phyloP scores from a whole-genome alignment of 148 eudicot species.

The Chenopodium album region DNA sequence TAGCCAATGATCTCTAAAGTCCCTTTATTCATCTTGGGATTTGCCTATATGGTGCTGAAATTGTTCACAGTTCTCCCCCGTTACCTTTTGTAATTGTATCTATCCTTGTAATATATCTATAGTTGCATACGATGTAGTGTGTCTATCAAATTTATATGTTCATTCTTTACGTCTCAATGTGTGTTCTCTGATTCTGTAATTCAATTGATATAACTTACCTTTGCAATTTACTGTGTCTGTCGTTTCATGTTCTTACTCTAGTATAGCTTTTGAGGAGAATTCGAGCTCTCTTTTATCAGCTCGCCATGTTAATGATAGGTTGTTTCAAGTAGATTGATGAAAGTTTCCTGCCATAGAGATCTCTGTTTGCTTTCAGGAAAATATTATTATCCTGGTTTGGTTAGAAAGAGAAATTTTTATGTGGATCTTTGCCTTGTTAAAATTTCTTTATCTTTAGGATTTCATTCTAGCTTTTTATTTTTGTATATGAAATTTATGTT shows the following conservation, averaged over 20 bases:
- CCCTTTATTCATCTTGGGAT: constrained; percentile 14
- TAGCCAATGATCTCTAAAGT: constrained; percentile 23
- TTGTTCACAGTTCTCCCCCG: constrained; percentile 9
- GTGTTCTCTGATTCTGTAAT: background rate
- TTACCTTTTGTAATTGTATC: constrained; percentile 22
- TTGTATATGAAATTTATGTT: background rate
- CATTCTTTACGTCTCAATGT: constrained; percentile 13
- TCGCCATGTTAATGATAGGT: background rate
- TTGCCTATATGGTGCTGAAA: constrained; percentile 18
- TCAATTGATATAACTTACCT: background rate
- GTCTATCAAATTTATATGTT: background rate
- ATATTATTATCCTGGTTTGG: background rate
- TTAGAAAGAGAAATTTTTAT: background rate
- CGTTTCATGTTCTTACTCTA: background rate
- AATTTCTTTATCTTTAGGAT: background rate
- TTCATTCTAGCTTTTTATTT: background rate
- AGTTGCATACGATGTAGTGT: background rate
- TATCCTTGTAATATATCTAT: constrained; percentile 24
- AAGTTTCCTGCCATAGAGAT: background rate
- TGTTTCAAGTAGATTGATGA: background rate
- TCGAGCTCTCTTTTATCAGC: background rate
- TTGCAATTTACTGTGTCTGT: background rate
- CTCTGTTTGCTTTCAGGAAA: background rate
- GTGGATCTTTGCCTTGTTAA: background rate
- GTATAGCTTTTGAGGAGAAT: background rate